Base-by-base conservation (phyloP, 306 rosid species). In the Echinosophora koreensis region DNA sequence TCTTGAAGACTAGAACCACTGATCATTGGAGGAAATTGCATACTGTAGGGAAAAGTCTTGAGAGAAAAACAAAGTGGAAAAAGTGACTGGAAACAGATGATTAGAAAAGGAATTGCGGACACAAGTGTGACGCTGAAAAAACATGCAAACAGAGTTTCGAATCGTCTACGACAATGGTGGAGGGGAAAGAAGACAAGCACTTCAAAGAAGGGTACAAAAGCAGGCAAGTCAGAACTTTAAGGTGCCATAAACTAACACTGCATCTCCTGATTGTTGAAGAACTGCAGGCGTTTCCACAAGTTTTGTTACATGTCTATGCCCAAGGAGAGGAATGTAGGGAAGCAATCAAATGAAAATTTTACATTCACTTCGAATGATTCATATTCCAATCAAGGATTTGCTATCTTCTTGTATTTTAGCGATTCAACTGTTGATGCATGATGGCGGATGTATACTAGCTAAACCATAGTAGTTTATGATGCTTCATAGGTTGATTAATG, bases 201-300 rank as follows among this genome's bases (percentile, higher is more conserved):
- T 38, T 78, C 92, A 58, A 85, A 82, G 76, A 92, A 89, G 80
- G 80, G 84, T 16, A 42, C 88, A 4, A 90, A 87, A 56, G 42
- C 77, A 65, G 56, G 76, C 70, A 91, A 94, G 76, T 82, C 85
- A 68, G 99, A 95, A 51, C 97, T 95, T 61, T 95, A 91, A 87
- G 8, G 63, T 35, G 59, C 64, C 28, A 6, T 4, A 41, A 77
- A 22, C 62, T 67, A 54, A 71, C 15, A 5, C 69, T 32, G 41
- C 59, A 41, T 47, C 61, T 46, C 58, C 56, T 76, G 67, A 62
- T 63, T 42, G 28, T 78, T 18, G 30, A 61, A 82, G 76, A 35
- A 15, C n/a, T 46, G 49, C 77, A 56, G 54, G 69, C 55, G 32
- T 74, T 69, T 57, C 70, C 67, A 42, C 60, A 39, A 42, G 37